A percentile compares a stretch with the other conserved stretches of the same genome.
phyloP scores from a whole-genome alignment of 495 filamentous ascomycete species.

The Ramalina peruviana region DNA sequence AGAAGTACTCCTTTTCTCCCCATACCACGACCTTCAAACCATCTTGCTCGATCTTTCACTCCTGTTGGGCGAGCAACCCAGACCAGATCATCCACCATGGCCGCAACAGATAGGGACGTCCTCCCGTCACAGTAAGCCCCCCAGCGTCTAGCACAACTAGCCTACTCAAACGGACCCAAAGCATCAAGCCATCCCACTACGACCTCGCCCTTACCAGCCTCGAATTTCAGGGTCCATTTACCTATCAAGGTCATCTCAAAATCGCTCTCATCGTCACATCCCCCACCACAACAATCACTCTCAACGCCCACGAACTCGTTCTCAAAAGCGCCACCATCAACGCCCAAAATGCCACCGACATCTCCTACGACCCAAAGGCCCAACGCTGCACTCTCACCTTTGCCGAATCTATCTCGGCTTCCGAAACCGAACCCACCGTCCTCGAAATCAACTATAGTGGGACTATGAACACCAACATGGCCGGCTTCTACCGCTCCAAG shows the following conservation, averaged over 20 bases:
- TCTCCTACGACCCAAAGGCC: slow-evolving; percentile 63
- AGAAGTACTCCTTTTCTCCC: neutral
- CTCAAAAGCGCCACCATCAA: slow-evolving; percentile 36
- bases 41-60: no score
- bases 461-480: slow-evolving; percentile 86
- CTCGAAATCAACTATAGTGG: slow-evolving; percentile 70
- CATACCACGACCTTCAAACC: no score
- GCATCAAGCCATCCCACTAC: slow-evolving; percentile 77
- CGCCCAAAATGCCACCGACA: slow-evolving; percentile 43
- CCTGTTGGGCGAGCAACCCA: no score
- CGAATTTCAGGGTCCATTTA: slow-evolving; percentile 56
- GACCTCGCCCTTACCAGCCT: slow-evolving; percentile 67
- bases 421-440: slow-evolving; percentile 34
- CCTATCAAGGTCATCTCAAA: slow-evolving; percentile 67
- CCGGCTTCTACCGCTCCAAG: slow-evolving; percentile 89
- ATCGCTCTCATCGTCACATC: slow-evolving; percentile 47
- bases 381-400: slow-evolving; percentile 69
- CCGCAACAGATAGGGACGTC: slow-evolving; percentile 9
- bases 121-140: slow-evolving; percentile 9
- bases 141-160: neutral
- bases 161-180: slow-evolving; percentile 13
- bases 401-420: slow-evolving; percentile 45
- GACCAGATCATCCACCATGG: neutral
- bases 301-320: slow-evolving; percentile 58
- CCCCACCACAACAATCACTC: slow-evolving; percentile 51